Conservation (phyloP, 2,329 filamentous ascomycete genomes). For the Aspergillus fumigatus region DNA sequence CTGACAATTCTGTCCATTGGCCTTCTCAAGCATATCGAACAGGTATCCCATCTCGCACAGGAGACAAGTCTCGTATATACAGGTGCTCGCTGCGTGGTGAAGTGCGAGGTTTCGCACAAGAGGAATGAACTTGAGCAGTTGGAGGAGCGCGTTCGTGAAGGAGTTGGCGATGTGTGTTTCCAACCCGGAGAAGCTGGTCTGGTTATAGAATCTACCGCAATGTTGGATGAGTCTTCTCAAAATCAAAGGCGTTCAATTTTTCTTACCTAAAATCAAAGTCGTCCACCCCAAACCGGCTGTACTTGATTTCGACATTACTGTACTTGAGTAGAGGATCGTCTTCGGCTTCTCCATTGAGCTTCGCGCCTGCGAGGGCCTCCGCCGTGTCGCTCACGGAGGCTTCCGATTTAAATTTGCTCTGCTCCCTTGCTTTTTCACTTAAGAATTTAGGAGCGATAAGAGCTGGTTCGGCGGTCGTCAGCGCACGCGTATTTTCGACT, state of each 20-base stretch:
- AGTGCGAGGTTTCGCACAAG: slow-evolving; percentile 82
- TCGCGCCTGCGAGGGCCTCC: slow-evolving; percentile 62
- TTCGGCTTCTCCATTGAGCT: slow-evolving; percentile 67
- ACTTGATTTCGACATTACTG: slow-evolving; percentile 93
- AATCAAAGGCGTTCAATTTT: slow-evolving; percentile 12
- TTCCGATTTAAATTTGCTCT: slow-evolving; percentile 38
- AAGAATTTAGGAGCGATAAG: slow-evolving; percentile 81
- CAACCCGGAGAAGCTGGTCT: slow-evolving; percentile 82
- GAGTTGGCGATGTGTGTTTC: slow-evolving; percentile 97
- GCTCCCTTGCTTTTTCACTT: slow-evolving; percentile 81
- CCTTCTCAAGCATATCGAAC: slow-evolving; percentile 97
- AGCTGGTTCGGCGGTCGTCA: slow-evolving; percentile 57
- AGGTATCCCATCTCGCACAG: slow-evolving; percentile 93
- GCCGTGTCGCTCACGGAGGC: slow-evolving; percentile 51
- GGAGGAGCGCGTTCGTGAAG: slow-evolving; percentile 87
- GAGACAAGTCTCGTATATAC: slow-evolving; percentile 75
- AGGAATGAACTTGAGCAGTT: slow-evolving; percentile 87
- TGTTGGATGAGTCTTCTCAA: neutral
- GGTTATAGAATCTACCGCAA: slow-evolving; percentile 76
- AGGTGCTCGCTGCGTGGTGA: slow-evolving; percentile 81
- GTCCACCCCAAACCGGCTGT: slow-evolving; percentile 98
- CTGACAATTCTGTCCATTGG: slow-evolving; percentile 88
- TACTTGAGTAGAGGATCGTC: slow-evolving; percentile 86
- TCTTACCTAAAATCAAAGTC: slow-evolving; percentile 98
- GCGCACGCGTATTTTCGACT: slow-evolving; percentile 67